Evolutionary conservation across 2,329 filamentous ascomycete genomes (phyloP), one percentile per base, ranked within the genome.

Genomic region (Cladophialophora immunda): DNA sequence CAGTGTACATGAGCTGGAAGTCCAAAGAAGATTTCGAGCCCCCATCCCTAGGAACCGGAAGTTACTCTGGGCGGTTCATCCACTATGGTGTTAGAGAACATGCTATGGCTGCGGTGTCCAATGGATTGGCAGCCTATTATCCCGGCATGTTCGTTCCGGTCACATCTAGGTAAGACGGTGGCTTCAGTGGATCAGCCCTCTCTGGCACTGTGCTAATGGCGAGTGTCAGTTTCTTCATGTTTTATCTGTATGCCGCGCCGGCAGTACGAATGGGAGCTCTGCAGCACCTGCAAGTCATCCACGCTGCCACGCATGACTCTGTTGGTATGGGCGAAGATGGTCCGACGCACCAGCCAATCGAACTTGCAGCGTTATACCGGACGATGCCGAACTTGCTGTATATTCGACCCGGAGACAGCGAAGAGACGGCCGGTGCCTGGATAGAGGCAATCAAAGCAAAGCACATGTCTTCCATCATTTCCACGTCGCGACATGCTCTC

Each of bases 51-150:
- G 38, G 38, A 8, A 64, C 64, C 32, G 70, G 57, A 36, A 66
- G 58, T 57, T 71, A 66, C 57, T 8, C 25, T 5, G 68, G 69
- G 13, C 62, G 68, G 32, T 88, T 87, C 70, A 84, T 97, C 80
- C 90, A 92, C 80, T 95, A 94, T 78, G 93, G 93, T 87, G 92
- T 97, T 76, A 91, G 93, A 81, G 93, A 96, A 86, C 93, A 97
- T 81, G 92, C 83, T 75, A 96, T 96, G 93, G 92, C 91, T 78
- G 91, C 91, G 76, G 91, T 95, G 82, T 90, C 95, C 85, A 96
- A 97, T 72, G 87, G 86, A 2, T 74, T 89, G 6, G 85, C 86
- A 0, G 87, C 86, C 0, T 88, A 80, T 68, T 77, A 79, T 70
- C 83, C 79, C 47, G 83, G 81, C 19, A 85, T 84, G 0, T 81